These are phyloP conservation scores for Saturnispora bothae DNA, from an alignment of 805 yeast species.

Conservation along the genomic window DNA sequence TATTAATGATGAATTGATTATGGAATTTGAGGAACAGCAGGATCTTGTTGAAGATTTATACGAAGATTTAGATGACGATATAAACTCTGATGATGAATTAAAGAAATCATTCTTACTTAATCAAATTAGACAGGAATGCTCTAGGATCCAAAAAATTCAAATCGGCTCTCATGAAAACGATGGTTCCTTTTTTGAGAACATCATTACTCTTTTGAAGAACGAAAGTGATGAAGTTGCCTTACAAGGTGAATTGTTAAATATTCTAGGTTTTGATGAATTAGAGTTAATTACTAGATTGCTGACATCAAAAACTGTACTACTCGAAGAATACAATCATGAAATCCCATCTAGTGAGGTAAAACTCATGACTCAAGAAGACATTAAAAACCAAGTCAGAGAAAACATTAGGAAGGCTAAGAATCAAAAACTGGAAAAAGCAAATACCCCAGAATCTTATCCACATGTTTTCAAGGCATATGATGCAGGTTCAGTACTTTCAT, in stretches of 20 bases:
- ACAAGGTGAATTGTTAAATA: constrained; percentile 66
- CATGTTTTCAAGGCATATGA: constrained; percentile 74
- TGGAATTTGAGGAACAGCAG: constrained; percentile 12
- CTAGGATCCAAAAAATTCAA: constrained; percentile 23
- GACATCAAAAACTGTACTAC: constrained; percentile 30
- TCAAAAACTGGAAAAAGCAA: constrained; percentile 36
- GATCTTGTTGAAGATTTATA: constrained; percentile 8
- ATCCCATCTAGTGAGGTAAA: constrained; percentile 2
- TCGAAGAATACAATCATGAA: constrained; percentile 15
- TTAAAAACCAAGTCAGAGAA: constrained; percentile 40
- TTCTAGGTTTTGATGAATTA: constrained; percentile 77
- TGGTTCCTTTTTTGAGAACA: constrained; percentile 20
- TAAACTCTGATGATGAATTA: constrained; percentile 1
- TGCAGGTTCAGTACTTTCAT: constrained; percentile 57
- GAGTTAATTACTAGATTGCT: constrained; percentile 63
- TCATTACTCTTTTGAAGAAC: constrained; percentile 26
- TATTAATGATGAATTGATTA: constrained; percentile 15
- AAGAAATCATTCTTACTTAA: constrained; percentile 11
- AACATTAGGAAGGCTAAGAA: constrained; percentile 42
- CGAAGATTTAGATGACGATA: constrained; percentile 1
- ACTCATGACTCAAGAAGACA: constrained; percentile 43
- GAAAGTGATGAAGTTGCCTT: constrained; percentile 43
- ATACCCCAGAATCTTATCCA: constrained; percentile 51
- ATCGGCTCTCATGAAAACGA: constrained; percentile 12
- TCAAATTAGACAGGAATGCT: constrained; percentile 17